Evolutionary conservation across 2,329 filamentous ascomycete species (phyloP), one percentile per base, ranked within the genome.

Genomic region (Colletotrichum lini): DNA sequence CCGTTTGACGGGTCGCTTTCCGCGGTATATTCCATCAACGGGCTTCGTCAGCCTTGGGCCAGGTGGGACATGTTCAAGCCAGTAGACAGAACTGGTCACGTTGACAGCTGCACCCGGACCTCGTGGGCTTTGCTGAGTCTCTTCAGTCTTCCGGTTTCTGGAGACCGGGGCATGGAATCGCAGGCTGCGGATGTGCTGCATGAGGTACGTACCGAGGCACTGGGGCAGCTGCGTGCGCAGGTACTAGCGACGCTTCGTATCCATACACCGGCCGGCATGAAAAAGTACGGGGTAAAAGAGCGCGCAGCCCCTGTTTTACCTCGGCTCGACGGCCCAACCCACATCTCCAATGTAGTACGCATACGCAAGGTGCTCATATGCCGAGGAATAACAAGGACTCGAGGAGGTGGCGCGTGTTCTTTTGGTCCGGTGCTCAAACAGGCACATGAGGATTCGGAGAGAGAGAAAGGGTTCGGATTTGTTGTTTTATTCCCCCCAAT

Each of bases 291-390:
- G 65, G 65, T 67, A 62, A 52, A 65, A 21, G n/a, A 9, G 38
- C 26, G 40, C 23, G 57, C 16, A 18, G 15, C 23, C 63, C 52
- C 40, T 57, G 50, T 67, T 67, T 62, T 67, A 67, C 68, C 68
- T 71, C 68, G 68, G 68, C 57, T 47, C 54, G n/a, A 53, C 44
- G 44, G 44, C 42, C 47, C 21, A 18, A 45, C 13, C 61, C 53
- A 57, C 53, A 35, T 4, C 54, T 26, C n/a, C 40, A 16, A 53
- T 44, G 42, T 47, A 16, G 35, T 49, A 35, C 16, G 50, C 44
- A 47, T 9, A n/a, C 30, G 30, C 30, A 35, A 35, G 30, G 30
- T 38, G 8, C 35, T 10, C 35, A 38, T 38, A 38, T 38, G 30
- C 67, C 63, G 56, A 70, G 64, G 67, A 53, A 66, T 26, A 54